Evolutionary conservation across 2,329 filamentous ascomycete species (phyloP).

Genomic region (Aspergillus aculeatinus): DNA sequence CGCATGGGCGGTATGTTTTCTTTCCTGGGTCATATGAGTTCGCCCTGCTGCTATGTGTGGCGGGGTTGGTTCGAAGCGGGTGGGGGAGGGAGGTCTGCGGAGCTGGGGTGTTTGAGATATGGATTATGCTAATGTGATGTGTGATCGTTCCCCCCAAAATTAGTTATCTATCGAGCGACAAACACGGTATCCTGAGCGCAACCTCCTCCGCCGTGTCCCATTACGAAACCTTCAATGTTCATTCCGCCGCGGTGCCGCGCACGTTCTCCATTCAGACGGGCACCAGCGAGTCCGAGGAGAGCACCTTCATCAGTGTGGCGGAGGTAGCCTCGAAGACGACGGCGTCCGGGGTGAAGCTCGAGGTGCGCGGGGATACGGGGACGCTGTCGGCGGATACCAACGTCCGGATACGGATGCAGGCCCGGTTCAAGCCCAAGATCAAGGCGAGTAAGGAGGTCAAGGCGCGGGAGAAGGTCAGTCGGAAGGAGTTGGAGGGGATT

Average conservation of each 20-base stretch:
- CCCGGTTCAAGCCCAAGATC: conserved; percentile 82
- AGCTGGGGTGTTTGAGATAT: too few species aligned
- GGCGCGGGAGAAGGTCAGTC: conserved; percentile 78
- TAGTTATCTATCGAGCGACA: conserved; percentile 84
- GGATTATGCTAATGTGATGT: background rate
- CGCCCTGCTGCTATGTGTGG: background rate
- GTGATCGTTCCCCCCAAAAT: background rate
- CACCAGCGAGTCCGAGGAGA: conserved; percentile 49
- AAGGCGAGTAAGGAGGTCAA: conserved; percentile 80
- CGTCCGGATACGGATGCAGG: conserved; percentile 87
- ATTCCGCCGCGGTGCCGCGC: conserved; percentile 49
- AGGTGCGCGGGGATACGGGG: conserved; percentile 75
- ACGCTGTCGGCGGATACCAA: conserved; percentile 67
- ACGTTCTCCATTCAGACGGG: conserved; percentile 72
- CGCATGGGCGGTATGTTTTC: conserved; percentile 69
- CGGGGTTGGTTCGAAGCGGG: background rate
- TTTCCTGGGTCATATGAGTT: background rate
- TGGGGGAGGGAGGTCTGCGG: background rate
- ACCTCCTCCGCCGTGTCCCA: conserved; percentile 77
- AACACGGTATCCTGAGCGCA: conserved; percentile 74
- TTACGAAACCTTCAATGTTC: conserved; percentile 73
- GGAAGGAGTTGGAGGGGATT: conserved; percentile 78
- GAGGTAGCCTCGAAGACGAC: conserved; percentile 45
- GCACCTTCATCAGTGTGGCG: conserved; percentile 67
- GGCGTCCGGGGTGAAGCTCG: conserved; percentile 52